Base-by-base conservation (phyloP, 331 rosid species). In the Malus hybrid region DNA sequence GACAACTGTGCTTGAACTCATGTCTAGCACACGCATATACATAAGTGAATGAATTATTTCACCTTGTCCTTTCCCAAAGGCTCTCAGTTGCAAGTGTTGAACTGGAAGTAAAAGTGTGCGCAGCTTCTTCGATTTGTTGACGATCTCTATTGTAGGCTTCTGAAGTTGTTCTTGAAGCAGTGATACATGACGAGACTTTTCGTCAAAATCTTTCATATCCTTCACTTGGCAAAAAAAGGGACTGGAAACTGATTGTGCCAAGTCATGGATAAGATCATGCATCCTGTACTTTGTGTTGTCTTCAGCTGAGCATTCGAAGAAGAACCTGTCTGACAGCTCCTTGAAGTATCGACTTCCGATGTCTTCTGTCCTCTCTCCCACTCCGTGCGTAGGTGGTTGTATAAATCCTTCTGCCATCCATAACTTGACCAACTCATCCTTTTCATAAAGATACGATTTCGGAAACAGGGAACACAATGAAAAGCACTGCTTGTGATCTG, bases 211-310 rank as follows among this genome's bases (percentile, higher is more conserved):
- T 36, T 75, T 52, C 72, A 75, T 57, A 54, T 75, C 65, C 46
- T 50, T 50, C 55, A 65, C 70, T 65, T 65, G 79, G 36, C 29
- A 65, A 34, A 0, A 44, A 52, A 63, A 20, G 39, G 79, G 63
- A n/a, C 6, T 6, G n/a, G 72, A 64, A 13, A 50, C 15, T 6
- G 20, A 4, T 50, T 6, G 72, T 15, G 79, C 60, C 50, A 65
- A 50, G 72, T 75, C 72, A 20, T 65, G 79, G 64, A 75, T 50
- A 48, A 31, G 65, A 65, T 75, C 71, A 33, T 65, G 79, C 79
- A 75, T 75, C 44, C 11, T 52, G 1, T 6, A 50, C 69, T 36
- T 75, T 39, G 18, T 65, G 20, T 32, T 12, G 55, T 65, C 72
- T 29, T 44, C 62, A 6, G 0, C 15, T 20, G 52, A 29, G 18